Evolutionary conservation across 495 filamentous ascomycete species (phyloP), one percentile per base, ranked within the genome.

Genomic region (Aspergillus steynii): DNA sequence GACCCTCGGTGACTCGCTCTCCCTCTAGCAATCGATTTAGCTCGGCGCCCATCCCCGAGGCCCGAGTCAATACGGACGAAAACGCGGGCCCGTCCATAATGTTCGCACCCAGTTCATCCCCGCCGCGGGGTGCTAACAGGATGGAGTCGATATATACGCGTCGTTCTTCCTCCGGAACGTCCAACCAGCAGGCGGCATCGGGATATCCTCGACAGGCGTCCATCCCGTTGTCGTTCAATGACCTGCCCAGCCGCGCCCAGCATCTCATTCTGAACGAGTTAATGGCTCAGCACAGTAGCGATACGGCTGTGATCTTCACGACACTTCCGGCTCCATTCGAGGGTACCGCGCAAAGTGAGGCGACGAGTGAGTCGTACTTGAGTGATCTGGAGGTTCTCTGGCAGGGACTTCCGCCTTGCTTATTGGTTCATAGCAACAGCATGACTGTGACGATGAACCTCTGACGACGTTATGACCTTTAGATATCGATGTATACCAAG

Each of bases 361-460:
- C 83, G 56, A 85, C 87, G 3, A 90, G 89, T 69, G 65, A 87
- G 42, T 82, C 82, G 37, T 96, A 93, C 73, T 72, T 96, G 45
- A 85, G 79, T 58, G 90, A 93, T 69, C 77, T 96, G 55, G 90
- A 93, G 68, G 85, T 93, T 46, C 72, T 90, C 58, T 91, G 86
- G 71, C 79, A 87, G 64, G 86, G 80, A 2, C 71, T 86, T 55
- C 87, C 90, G 50, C 88, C 92, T 9, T 82, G 87, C 53, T 69
- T 96, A 59, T 64, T 95, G 63, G 89, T 96, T n/a, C 83, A 95
- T 75, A 92, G 89, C 68, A 96, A 95, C 75, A 92, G 89, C 62
- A 90, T 96, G 88, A 94, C 90, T 14, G 91, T 95, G 54, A 95
- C 92, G 20, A 93, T 92, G 75, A 91, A 89, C 70, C 74, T 93